Evolutionary conservation across 1,284 basidiomycete genomes (phyloP).

Genomic region (Leccinum angustisporum): DNA sequence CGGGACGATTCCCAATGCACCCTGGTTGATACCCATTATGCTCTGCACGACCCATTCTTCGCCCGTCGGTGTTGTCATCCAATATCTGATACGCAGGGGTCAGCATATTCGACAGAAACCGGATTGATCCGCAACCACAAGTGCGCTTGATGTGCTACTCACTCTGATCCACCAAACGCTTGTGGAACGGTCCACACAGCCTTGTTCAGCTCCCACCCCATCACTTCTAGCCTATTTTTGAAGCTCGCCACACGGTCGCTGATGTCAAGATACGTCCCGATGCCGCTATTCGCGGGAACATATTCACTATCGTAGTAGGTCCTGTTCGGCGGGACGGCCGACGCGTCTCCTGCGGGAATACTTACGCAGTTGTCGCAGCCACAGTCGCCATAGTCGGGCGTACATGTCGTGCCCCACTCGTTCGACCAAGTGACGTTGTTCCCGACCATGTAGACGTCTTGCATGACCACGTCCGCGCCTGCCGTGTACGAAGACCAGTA

Average conservation of each 20-base stretch:
- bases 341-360: slow-evolving; percentile 24
- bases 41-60: slow-evolving; percentile 66
- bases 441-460: slow-evolving; percentile 59
- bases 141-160: slow-evolving; percentile 23
- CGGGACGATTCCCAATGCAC: slow-evolving; percentile 62
- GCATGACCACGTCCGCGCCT: slow-evolving; percentile 63
- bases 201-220: slow-evolving; percentile 56
- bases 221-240: slow-evolving; percentile 51
- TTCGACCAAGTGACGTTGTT: slow-evolving; percentile 69
- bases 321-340: slow-evolving; percentile 27
- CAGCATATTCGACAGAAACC: not conserved
- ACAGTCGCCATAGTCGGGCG: slow-evolving; percentile 64
- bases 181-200: slow-evolving; percentile 77
- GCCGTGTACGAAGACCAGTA: slow-evolving; percentile 56
- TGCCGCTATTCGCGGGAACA: slow-evolving; percentile 33
- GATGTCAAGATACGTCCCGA: slow-evolving; percentile 50
- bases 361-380: slow-evolving; percentile 59
- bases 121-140: not conserved
- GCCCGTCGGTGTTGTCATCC: slow-evolving; percentile 65
- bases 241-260: slow-evolving; percentile 64
- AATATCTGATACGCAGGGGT: slow-evolving; percentile 48
- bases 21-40: slow-evolving; percentile 69
- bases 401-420: slow-evolving; percentile 54
- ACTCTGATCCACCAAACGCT: slow-evolving; percentile 63
- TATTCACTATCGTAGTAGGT: slow-evolving; percentile 14